Evolutionary conservation across 2,329 filamentous ascomycete genomes (phyloP).

Genomic region (Lasiodiplodia gonubiensis): DNA sequence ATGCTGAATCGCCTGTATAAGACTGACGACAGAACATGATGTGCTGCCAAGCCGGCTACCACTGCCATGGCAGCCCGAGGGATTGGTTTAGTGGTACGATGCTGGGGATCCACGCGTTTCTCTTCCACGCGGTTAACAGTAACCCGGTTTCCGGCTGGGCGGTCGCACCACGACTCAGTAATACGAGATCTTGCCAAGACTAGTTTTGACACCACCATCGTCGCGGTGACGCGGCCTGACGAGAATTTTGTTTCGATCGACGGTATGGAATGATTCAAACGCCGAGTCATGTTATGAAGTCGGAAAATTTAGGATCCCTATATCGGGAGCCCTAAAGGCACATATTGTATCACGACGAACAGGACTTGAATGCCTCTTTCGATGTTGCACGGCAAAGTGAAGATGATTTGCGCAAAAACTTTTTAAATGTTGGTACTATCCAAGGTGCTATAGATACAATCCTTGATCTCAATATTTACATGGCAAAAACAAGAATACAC

Average conservation of each 20-base stretch:
- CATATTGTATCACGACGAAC: too few species aligned
- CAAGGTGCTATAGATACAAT: not conserved
- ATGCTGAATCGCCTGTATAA: too few species aligned
- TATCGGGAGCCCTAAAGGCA: too few species aligned
- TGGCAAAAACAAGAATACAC: not conserved
- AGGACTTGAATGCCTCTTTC: too few species aligned
- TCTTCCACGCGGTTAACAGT: not conserved
- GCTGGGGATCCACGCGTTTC: not conserved
- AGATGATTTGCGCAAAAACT: not conserved
- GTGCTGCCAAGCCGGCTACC: too few species aligned
- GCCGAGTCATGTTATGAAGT: too few species aligned
- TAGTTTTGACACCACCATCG: not conserved
- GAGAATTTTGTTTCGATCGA: too few species aligned
- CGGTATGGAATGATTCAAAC: too few species aligned
- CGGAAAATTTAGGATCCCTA: too few species aligned
- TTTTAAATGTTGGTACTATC: too few species aligned
- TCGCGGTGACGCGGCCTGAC: not conserved
- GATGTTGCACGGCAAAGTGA: not conserved
- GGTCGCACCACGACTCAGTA: not conserved
- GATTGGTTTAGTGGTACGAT: not conserved
- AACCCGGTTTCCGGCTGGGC: not conserved
- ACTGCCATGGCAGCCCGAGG: too few species aligned
- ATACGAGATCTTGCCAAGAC: not conserved
- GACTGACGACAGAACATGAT: too few species aligned
- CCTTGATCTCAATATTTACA: not conserved